These are phyloP conservation scores for Ulota crispa DNA, from an alignment of 225 moss, liverwort and hornwort species.

Conservation along the genomic window DNA sequence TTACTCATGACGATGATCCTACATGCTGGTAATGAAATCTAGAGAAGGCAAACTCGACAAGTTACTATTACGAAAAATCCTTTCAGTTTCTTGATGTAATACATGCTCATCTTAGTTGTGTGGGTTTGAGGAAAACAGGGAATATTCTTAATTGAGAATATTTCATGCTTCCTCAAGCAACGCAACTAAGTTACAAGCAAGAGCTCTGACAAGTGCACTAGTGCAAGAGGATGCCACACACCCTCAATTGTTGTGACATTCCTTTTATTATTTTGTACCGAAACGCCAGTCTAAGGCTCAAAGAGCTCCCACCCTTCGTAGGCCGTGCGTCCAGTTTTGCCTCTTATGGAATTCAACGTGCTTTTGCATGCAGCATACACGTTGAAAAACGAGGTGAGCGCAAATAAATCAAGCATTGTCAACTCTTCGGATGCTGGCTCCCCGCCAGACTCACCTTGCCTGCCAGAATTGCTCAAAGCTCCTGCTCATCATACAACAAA, in stretches of 20 bases:
- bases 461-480: conserved; percentile 19
- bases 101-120: background rate
- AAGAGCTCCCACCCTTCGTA: conserved; percentile 66
- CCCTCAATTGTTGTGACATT: background rate
- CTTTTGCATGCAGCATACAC: conserved; percentile 58
- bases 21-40: background rate
- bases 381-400: conserved; percentile 60
- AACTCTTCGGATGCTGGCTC: conserved; percentile 49
- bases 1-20: background rate
- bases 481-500: conserved; percentile 23
- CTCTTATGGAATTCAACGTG: conserved; percentile 46
- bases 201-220: background rate
- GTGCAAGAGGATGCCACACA: conserved; percentile 10
- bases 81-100: background rate
- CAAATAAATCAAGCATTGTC: conserved; percentile 42
- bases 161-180: background rate
- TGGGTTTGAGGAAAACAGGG: background rate
- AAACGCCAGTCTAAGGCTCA: conserved; percentile 10
- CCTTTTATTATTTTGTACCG: background rate
- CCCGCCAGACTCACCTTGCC: conserved; percentile 15
- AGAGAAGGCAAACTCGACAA: background rate
- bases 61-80: background rate
- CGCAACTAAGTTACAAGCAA: background rate
- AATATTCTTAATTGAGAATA: background rate
- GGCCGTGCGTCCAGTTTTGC: conserved; percentile 50